phyloP scores from a whole-genome alignment of 257 asterid genomes.

The Paulownia fortunei region DNA sequence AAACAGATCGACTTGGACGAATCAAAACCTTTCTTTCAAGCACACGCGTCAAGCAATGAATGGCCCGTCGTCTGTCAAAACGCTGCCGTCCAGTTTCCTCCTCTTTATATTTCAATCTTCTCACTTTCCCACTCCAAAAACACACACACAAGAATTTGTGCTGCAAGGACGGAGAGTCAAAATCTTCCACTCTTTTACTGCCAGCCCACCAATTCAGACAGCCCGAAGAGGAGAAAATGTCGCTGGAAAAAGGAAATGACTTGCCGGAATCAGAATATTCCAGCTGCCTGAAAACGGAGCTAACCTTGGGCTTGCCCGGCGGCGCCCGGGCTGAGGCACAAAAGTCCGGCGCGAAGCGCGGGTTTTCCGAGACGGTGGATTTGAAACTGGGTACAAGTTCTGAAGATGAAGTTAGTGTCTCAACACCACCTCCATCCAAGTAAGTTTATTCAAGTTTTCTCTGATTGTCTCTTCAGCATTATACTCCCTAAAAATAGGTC shows the following conservation, averaged over 20 bases:
- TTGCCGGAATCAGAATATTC: constrained; percentile 39
- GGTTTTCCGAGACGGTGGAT: constrained; percentile 45
- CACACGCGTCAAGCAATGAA: constrained; percentile 33
- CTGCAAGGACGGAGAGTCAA: background rate
- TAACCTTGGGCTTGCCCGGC: constrained; percentile 73
- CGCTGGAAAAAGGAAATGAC: constrained; percentile 20
- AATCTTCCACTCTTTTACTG: no score
- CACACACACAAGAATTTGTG: background rate
- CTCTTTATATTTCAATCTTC: constrained; percentile 32
- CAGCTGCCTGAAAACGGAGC: constrained; percentile 68
- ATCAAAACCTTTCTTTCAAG: constrained; percentile 29
- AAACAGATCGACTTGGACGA: constrained; percentile 41
- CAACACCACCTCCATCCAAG: constrained; percentile 53
- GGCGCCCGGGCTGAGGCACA: constrained; percentile 40
- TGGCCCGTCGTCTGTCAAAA: constrained; percentile 19
- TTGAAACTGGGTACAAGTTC: constrained; percentile 41
- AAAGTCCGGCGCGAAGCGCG: constrained; percentile 56
- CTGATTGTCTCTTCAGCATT: no score
- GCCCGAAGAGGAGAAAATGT: constrained; percentile 7
- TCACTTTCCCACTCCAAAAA: constrained; percentile 5
- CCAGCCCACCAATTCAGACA: constrained; percentile 12
- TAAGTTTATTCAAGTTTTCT: constrained; percentile 30
- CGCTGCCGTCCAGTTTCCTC: background rate
- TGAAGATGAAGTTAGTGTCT: constrained; percentile 34
- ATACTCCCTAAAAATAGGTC: no score